A percentile compares a stretch with the other conserved stretches of the same genome.
These are phyloP conservation scores for Corynespora cassiicola DNA, from an alignment of 2,329 filamentous ascomycete genomes.

Conservation along the genomic window DNA sequence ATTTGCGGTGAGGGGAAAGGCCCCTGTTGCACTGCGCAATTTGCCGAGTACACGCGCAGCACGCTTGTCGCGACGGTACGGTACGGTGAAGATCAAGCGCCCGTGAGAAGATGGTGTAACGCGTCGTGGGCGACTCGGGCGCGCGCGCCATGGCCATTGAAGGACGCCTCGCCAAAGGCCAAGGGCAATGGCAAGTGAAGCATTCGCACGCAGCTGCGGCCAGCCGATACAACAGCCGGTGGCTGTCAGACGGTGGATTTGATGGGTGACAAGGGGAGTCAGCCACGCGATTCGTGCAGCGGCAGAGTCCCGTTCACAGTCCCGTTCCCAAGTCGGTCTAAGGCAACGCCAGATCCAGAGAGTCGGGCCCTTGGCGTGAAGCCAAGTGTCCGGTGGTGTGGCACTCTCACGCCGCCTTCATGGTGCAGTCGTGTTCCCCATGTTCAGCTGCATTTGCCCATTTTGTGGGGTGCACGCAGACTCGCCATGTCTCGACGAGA, in stretches of 20 bases:
- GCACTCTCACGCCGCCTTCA: constrained; percentile 41
- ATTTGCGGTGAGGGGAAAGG: constrained; percentile 20
- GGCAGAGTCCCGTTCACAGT: constrained; percentile 28
- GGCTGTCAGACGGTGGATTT: constrained; percentile 26
- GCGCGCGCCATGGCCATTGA: no score
- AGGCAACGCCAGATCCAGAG: constrained; percentile 35
- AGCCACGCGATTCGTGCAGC: constrained; percentile 43
- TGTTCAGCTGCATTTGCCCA: constrained; percentile 26
- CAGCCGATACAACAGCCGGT: constrained; percentile 29
- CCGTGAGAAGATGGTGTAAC: no score
- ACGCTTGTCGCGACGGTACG: background rate
- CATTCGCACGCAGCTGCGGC: constrained; percentile 11
- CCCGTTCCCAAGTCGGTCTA: constrained; percentile 28
- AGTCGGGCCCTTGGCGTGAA: constrained; percentile 32
- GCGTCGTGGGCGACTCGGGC: no score
- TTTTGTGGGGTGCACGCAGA: constrained; percentile 27
- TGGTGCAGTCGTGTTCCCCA: constrained; percentile 34
- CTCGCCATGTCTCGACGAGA: no score
- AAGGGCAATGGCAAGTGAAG: constrained; percentile 8
- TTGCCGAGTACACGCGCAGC: no score
- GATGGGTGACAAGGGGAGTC: constrained; percentile 17
- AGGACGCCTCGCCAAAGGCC: no score
- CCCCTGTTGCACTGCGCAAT: constrained; percentile 8
- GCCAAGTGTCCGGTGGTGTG: constrained; percentile 43
- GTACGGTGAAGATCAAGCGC: no score